phyloP scores from a whole-genome alignment of 140 eudicot genomes.

The Ambrosia hybrid region DNA sequence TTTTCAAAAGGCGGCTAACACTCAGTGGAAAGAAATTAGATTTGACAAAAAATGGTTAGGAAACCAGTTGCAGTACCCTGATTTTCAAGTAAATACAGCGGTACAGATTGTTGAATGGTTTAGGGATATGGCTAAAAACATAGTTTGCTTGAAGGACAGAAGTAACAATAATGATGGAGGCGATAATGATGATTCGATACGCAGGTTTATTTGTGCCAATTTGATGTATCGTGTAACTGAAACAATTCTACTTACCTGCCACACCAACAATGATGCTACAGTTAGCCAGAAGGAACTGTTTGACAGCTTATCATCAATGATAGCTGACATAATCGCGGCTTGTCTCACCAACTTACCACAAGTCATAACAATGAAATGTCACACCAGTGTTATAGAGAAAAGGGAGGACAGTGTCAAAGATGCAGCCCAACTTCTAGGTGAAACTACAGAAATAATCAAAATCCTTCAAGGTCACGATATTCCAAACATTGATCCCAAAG shows the following conservation, averaged over 20 bases:
- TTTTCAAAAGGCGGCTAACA: not conserved
- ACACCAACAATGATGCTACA: not conserved
- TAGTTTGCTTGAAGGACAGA: not conserved
- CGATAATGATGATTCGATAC: not conserved
- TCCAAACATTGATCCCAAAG: too few species aligned
- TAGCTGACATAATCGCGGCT: too few species aligned
- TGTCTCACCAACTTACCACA: too few species aligned
- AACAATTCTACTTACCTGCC: slow-evolving; percentile 4
- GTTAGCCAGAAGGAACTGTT: slow-evolving; percentile 5
- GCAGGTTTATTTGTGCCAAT: not conserved
- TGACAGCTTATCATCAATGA: not conserved
- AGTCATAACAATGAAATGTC: too few species aligned
- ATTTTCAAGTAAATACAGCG: not conserved
- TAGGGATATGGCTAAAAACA: not conserved
- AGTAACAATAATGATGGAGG: not conserved
- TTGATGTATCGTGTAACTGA: slow-evolving; percentile 11
- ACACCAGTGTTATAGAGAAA: too few species aligned
- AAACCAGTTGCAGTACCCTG: not conserved
- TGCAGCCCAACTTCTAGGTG: too few species aligned
- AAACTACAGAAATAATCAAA: too few species aligned
- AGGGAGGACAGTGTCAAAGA: too few species aligned
- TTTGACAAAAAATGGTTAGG: slow-evolving; percentile 15
- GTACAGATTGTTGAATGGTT: not conserved
- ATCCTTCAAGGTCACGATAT: too few species aligned
- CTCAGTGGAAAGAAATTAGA: not conserved